Conservation (phyloP, 495 filamentous ascomycete species). For the Parathielavia appendiculata region DNA sequence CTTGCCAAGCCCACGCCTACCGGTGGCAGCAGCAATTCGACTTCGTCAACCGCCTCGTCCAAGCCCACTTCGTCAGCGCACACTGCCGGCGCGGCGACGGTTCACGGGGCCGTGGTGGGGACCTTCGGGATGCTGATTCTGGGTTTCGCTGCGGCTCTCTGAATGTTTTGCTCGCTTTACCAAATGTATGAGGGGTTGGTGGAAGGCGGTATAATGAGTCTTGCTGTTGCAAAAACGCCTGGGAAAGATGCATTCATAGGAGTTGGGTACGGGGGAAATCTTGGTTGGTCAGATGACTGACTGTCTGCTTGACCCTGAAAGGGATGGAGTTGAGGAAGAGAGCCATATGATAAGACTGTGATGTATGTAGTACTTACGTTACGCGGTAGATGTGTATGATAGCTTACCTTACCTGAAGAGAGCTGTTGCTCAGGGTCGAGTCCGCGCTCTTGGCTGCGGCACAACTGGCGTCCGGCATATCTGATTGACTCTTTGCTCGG, state of each 20-base stretch:
- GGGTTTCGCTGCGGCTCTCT: slow-evolving; percentile 30
- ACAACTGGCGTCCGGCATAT: too few species aligned
- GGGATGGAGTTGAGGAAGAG: too few species aligned
- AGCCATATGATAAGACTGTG: too few species aligned
- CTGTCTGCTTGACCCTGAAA: too few species aligned
- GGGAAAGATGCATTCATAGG: too few species aligned
- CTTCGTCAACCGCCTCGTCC: background rate
- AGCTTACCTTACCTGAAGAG: background rate
- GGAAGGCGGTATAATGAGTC: background rate
- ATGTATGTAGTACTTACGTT: slow-evolving; percentile 1
- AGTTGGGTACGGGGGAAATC: too few species aligned
- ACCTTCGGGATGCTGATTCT: slow-evolving; percentile 26
- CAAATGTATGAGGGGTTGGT: background rate
- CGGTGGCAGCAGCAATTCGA: slow-evolving; percentile 11
- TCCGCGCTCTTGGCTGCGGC: too few species aligned
- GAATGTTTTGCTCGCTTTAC: background rate
- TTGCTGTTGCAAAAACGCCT: too few species aligned
- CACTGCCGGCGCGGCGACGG: slow-evolving; percentile 24
- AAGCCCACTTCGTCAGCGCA: slow-evolving; percentile 4
- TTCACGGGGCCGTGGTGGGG: slow-evolving; percentile 13
- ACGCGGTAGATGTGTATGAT: background rate
- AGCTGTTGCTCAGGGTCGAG: too few species aligned
- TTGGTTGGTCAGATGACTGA: too few species aligned
- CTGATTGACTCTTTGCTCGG: too few species aligned
- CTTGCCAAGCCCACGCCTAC: slow-evolving; percentile 6